Conservation (phyloP, 1,284 basidiomycete genomes). For the Fomitopsis schrenkii region DNA sequence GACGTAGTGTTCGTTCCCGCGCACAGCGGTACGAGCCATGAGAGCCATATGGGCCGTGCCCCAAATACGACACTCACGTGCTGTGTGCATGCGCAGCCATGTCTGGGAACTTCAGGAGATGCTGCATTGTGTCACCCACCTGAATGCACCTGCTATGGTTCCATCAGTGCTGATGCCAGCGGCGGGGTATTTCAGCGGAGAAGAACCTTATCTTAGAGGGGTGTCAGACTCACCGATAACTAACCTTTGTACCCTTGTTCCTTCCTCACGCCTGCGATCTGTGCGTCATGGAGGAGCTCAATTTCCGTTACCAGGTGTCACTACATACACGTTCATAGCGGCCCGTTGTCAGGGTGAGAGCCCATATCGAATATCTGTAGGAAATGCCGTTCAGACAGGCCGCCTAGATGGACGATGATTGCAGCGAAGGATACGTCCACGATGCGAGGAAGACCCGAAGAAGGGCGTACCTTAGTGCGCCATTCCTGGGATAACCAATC, state of each 20-base stretch:
- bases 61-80: conserved; percentile 12
- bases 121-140: background rate
- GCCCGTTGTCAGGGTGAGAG: background rate
- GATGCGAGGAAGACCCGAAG: background rate
- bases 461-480: background rate
- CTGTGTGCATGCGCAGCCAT: conserved; percentile 4
- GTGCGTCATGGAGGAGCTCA: background rate
- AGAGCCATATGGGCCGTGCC: background rate
- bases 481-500: background rate
- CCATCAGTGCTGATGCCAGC: background rate
- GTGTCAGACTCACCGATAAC: background rate
- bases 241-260: background rate
- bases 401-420: background rate
- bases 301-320: background rate
- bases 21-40: background rate
- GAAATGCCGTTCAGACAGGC: background rate
- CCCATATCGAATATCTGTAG: background rate
- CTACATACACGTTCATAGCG: background rate
- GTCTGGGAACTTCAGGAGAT: conserved; percentile 1
- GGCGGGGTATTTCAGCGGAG: background rate
- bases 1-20: conserved; percentile 1
- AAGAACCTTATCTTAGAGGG: background rate
- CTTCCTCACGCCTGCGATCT: background rate
- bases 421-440: background rate
- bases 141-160: background rate